Evolutionary conservation across 768 basidiomycete genomes (phyloP).

Genomic region (Exsudoporus frostii): DNA sequence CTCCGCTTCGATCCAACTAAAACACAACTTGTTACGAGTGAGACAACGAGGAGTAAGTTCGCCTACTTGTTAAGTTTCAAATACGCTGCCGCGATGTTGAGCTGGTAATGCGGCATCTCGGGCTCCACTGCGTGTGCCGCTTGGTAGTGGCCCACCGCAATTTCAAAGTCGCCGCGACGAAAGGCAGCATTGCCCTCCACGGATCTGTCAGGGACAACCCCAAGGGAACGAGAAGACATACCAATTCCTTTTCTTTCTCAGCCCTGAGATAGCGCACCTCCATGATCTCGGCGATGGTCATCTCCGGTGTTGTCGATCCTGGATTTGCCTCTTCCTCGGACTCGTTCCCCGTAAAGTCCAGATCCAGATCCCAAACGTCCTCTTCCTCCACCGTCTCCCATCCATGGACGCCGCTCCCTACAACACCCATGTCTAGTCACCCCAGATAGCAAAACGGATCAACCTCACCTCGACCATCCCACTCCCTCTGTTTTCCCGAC

Average conservation of each 20-base stretch:
- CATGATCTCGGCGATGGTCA: slow-evolving; percentile 74
- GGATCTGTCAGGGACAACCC: slow-evolving; percentile 3
- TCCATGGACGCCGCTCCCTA: slow-evolving; percentile 59
- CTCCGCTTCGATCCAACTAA: slow-evolving; percentile 71
- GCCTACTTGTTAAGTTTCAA: slow-evolving; percentile 67
- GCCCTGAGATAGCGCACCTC: slow-evolving; percentile 70
- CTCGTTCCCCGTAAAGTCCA: slow-evolving; percentile 60
- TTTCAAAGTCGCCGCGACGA: slow-evolving; percentile 54
- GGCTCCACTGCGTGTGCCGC: slow-evolving; percentile 62
- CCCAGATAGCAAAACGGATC: background rate
- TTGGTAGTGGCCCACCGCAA: slow-evolving; percentile 58
- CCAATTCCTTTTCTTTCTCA: slow-evolving; percentile 69
- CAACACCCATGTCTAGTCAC: background rate
- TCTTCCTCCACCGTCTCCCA: slow-evolving; percentile 78
- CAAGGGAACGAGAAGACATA: slow-evolving; percentile 25
- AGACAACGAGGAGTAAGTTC: slow-evolving; percentile 1
- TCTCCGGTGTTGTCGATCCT: slow-evolving; percentile 31
- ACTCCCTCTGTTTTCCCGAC: slow-evolving; percentile 67
- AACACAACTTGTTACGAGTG: slow-evolving; percentile 17
- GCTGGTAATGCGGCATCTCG: slow-evolving; percentile 71
- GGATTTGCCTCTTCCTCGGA: slow-evolving; percentile 48
- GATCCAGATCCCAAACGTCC: slow-evolving; percentile 69
- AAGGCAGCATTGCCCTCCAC: slow-evolving; percentile 67
- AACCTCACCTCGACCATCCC: slow-evolving; percentile 63
- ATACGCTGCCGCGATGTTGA: slow-evolving; percentile 74